Conservation (phyloP, 768 basidiomycete genomes). For the Trametes maxima region DNA sequence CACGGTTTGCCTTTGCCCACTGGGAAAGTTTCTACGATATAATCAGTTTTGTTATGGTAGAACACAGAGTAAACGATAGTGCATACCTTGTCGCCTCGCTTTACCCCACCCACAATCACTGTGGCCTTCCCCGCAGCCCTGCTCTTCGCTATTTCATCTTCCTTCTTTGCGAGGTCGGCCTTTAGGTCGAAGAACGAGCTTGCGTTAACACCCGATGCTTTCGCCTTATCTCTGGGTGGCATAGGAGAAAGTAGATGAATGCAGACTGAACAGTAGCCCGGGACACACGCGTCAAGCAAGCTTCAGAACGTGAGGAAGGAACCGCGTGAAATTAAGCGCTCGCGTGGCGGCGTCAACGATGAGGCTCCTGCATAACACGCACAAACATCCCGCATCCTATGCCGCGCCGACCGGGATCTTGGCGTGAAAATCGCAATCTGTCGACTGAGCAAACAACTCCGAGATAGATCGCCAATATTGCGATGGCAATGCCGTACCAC, state of each 20-base stretch:
- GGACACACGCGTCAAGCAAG: neutral
- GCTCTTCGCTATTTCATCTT: constrained; percentile 65
- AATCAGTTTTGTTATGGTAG: neutral
- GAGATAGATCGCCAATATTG: too few relatives aligned
- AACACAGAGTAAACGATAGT: too few relatives aligned
- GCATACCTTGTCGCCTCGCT: constrained; percentile 70
- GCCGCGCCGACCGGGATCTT: neutral
- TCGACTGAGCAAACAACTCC: neutral
- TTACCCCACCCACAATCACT: constrained; percentile 61
- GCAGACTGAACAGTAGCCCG: neutral
- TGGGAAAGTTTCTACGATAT: constrained; percentile 29
- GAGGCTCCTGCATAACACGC: constrained; percentile 19
- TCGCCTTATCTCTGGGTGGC: constrained; percentile 58
- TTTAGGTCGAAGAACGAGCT: constrained; percentile 84
- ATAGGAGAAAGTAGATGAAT: constrained; percentile 1
- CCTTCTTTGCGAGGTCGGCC: constrained; percentile 51
- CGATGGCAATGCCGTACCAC: neutral
- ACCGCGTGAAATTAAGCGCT: constrained; percentile 8
- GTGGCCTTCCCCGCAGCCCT: constrained; percentile 59
- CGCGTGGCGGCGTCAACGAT: constrained; percentile 14
- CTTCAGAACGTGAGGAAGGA: neutral
- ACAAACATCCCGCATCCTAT: constrained; percentile 21
- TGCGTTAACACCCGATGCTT: constrained; percentile 69
- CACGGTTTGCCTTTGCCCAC: constrained; percentile 80
- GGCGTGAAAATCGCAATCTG: neutral